Evolutionary conservation across 495 filamentous ascomycete species (phyloP).

Genomic region (Neurospora hispaniola): DNA sequence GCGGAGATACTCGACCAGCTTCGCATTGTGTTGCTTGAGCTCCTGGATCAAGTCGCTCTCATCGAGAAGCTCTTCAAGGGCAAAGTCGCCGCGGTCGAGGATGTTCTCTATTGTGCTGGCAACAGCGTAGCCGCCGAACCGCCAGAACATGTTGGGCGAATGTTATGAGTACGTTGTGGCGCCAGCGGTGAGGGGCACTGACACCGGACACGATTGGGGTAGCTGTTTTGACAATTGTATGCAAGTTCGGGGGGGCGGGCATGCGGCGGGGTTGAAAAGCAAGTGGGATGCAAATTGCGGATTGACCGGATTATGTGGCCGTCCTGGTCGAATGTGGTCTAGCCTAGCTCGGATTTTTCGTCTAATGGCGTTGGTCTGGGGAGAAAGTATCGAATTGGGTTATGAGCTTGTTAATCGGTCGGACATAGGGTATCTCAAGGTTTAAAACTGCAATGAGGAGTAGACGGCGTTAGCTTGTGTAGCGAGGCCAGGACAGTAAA

Average conservation of each 20-base stretch:
- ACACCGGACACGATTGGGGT: neutral
- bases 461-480: neutral
- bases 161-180: slow-evolving; percentile 28
- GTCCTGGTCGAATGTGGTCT: neutral
- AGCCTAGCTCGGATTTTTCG: neutral
- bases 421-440: neutral
- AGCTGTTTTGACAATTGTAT: neutral
- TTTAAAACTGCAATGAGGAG: neutral
- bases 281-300: neutral
- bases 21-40: slow-evolving; percentile 94
- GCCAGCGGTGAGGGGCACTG: slow-evolving; percentile 12
- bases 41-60: slow-evolving; percentile 95
- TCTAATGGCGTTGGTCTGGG: neutral
- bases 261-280: neutral
- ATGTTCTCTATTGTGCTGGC: slow-evolving; percentile 92
- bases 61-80: slow-evolving; percentile 89
- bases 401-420: neutral
- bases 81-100: slow-evolving; percentile 89
- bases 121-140: slow-evolving; percentile 96
- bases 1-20: slow-evolving; percentile 91
- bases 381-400: neutral
- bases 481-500: neutral
- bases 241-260: neutral
- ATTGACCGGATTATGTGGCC: neutral
- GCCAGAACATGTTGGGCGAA: slow-evolving; percentile 82